Conservation (phyloP, 208 protist species). For the Leishmania arabica region DNA sequence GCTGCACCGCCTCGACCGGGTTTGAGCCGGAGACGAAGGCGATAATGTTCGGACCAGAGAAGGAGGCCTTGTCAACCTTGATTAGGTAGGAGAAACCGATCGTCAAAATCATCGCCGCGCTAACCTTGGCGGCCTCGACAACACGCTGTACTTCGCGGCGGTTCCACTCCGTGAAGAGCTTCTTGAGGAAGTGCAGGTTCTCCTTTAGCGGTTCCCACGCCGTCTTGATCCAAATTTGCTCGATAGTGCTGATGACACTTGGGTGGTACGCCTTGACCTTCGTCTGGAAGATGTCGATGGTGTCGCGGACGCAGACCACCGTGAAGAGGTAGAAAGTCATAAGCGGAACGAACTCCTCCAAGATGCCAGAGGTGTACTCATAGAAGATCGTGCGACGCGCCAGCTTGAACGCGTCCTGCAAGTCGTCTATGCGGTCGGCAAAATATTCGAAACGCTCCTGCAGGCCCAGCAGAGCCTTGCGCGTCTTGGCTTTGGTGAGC, state of each 20-base stretch:
- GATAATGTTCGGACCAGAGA: slow-evolving; percentile 89
- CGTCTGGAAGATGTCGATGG: slow-evolving; percentile 63
- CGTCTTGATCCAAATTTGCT: slow-evolving; percentile 49
- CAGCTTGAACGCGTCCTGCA: slow-evolving; percentile 66
- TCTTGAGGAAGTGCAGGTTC: slow-evolving; percentile 58
- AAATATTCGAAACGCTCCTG: slow-evolving; percentile 45
- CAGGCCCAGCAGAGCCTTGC: slow-evolving; percentile 41
- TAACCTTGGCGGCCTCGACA: slow-evolving; percentile 90
- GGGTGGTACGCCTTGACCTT: slow-evolving; percentile 48
- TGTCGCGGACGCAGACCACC: slow-evolving; percentile 77
- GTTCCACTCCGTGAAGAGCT: slow-evolving; percentile 51
- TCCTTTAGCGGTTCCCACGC: slow-evolving; percentile 56
- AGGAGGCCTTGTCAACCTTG: slow-evolving; percentile 53
- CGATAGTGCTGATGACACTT: slow-evolving; percentile 24
- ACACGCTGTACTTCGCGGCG: slow-evolving; percentile 79
- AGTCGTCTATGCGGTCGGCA: slow-evolving; percentile 44
- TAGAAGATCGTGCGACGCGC: slow-evolving; percentile 85
- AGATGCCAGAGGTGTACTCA: slow-evolving; percentile 56
- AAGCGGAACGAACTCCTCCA: slow-evolving; percentile 90
- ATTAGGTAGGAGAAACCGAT: slow-evolving; percentile 82
- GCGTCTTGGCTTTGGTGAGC: slow-evolving; percentile 55
- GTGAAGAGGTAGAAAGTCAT: slow-evolving; percentile 93
- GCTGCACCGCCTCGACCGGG: slow-evolving; percentile 86
- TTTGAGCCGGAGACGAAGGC: slow-evolving; percentile 87
- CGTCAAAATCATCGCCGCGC: slow-evolving; percentile 83